phyloP scores from a whole-genome alignment of 1,284 basidiomycete species.

The Ganoderma boninense region DNA sequence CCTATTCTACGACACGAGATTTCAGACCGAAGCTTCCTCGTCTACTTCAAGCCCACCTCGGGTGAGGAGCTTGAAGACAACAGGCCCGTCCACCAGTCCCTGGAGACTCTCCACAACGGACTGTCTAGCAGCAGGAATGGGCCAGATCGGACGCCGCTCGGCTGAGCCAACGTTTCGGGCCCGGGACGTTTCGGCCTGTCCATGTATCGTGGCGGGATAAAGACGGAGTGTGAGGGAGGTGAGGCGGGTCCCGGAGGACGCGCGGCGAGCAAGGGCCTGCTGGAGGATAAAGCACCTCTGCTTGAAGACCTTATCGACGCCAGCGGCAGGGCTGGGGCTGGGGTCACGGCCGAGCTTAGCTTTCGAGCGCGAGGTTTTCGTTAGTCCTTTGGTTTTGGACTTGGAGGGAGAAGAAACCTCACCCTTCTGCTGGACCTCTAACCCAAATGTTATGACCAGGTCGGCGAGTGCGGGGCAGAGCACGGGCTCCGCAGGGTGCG shows the following conservation, averaged over 20 bases:
- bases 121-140: background rate
- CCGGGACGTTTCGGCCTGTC: background rate
- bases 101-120: background rate
- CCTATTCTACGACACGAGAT: background rate
- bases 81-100: background rate
- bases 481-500: background rate
- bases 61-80: background rate
- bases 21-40: background rate
- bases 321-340: background rate
- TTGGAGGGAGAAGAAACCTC: background rate
- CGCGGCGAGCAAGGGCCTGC: background rate
- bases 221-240: background rate
- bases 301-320: background rate
- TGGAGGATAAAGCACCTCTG: background rate
- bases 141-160: background rate
- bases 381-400: background rate
- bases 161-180: background rate
- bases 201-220: background rate
- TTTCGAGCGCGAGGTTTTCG: background rate
- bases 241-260: conserved; percentile 3
- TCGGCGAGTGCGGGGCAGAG: background rate
- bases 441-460: background rate
- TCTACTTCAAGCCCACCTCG: background rate
- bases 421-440: background rate
- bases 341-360: background rate